Evolutionary conservation across 2,329 filamentous ascomycete genomes (phyloP), one percentile per base, ranked within the genome.

Genomic region (Paraphoma chrysanthemicola): DNA sequence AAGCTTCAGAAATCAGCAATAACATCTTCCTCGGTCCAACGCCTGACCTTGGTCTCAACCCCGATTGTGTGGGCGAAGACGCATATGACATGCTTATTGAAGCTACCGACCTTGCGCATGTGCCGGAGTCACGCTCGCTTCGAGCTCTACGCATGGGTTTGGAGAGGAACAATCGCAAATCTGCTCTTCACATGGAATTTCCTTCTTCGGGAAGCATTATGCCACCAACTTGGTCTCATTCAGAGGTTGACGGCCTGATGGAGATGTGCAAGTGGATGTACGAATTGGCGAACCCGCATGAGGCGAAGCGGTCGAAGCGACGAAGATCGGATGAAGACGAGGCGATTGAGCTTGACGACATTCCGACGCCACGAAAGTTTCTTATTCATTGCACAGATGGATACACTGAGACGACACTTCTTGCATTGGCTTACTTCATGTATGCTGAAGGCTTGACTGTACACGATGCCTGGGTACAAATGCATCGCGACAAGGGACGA

Each of bases 331-430:
- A 69, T 23, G 77, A 84, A 52, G 73, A 76, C 7, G 85, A 88
- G 62, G 87, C 89, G 62, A 82, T 83, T 51, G 78, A 79, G 44
- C 86, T 89, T 82, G 66, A 60, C 73, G 72, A 73, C 30, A 62
- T 73, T 53, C 53, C 63, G 50, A 67, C 50, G 36, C 87, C 53
- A 82, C 87, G 60, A 49, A 93, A 88, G 71, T 87, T 98, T 33
- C 85, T 98, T 31, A 91, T 99, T 41, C 94, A 98, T 77, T 98
- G 95, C 75, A 89, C 90, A 2, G 95, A 99, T 75, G 95, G 95
- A 16, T 99, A 99, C 70, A 99, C 95, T 0, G 95, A 99, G 77
- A 94, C 91, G 1, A 93, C 93, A 1, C 84, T 99, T 76, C 83
- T 99, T 16, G 92, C 87, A 1, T 86, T 99, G 39, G 92, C 94